Base-by-base conservation (phyloP, 495 filamentous ascomycete species). In the Jackrogersella multiformis region DNA sequence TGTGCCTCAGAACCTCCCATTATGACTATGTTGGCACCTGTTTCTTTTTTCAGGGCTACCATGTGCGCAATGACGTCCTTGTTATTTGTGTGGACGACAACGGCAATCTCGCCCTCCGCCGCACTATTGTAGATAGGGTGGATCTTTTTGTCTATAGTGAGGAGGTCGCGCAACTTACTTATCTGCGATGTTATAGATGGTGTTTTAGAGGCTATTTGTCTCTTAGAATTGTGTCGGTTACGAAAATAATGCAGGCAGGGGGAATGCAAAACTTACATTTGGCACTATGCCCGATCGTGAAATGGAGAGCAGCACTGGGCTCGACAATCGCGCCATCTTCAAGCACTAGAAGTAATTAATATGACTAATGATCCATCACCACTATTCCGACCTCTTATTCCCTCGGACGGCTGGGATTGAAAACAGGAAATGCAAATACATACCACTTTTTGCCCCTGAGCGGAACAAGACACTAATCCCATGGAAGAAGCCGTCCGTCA, bases 391-490 rank as follows among this genome's bases (percentile, higher is more conserved):
- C n/a, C n/a, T n/a, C n/a, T n/a, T 62, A 9, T 53, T 54, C 44
- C 5, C 2, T 21, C 9, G 0, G 2, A 13, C 5, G 9, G 15
- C 9, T 26, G n/a, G 28, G 8, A n/a, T 21, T n/a, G n/a, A n/a
- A 23, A 54, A 7, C 7, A 0, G 18, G 4, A 16, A 28, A 20
- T 13, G 0, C 4, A 18, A 1, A 56, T 1, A 45, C 64, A 36
- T 61, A n/a, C 71, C 70, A 41, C 77, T 77, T 64, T 79, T 75
- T 8, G 74, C 80, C 13, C 74, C 73, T 3, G 80, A 84, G 4
- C 72, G 70, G 55, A 86, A 77, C 10, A 79, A 79, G 0, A 73
- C 73, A 56, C 79, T 84, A 8, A 86, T 78, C 3, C 82, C 82
- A n/a, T 78, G 79, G 15, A 74, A 64, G n/a, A 78, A 73, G 32